Conservation (phyloP, 305 asterid species). For the Ruellia speciosa region DNA sequence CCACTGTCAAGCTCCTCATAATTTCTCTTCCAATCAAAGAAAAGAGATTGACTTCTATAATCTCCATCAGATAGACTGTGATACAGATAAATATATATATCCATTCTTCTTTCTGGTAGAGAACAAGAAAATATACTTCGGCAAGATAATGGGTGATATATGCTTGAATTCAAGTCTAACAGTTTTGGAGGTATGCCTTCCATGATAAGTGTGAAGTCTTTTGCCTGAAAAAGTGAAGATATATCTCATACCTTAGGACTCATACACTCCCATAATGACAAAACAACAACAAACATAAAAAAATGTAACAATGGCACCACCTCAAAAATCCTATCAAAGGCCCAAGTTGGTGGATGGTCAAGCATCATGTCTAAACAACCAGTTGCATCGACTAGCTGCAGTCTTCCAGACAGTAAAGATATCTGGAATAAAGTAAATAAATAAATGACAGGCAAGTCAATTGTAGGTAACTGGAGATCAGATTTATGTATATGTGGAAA, state of each 20-base stretch:
- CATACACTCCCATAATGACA: slow-evolving; percentile 1
- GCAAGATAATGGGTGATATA: slow-evolving; percentile 51
- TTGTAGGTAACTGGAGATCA: slow-evolving; percentile 3
- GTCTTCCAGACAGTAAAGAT: slow-evolving; percentile 67
- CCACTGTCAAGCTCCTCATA: slow-evolving; percentile 47
- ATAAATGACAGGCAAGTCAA: slow-evolving; percentile 13
- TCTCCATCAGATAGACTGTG: slow-evolving; percentile 32
- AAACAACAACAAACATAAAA: slow-evolving; percentile 13
- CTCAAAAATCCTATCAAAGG: slow-evolving; percentile 52
- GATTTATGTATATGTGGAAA: slow-evolving; percentile 11
- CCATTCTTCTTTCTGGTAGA: slow-evolving; percentile 30
- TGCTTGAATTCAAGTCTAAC: slow-evolving; percentile 32
- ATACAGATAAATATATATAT: slow-evolving; percentile 39
- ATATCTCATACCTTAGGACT: slow-evolving; percentile 9
- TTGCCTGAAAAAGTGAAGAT: slow-evolving; percentile 40
- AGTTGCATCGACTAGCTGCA: slow-evolving; percentile 86
- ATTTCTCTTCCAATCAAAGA: slow-evolving; percentile 29
- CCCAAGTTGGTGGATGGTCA: slow-evolving; percentile 50
- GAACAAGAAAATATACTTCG: slow-evolving; percentile 47
- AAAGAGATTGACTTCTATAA: slow-evolving; percentile 31
- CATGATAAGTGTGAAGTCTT: slow-evolving; percentile 42
- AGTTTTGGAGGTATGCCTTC: slow-evolving; percentile 50
- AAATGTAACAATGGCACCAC: slow-evolving; percentile 31
- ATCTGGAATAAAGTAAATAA: slow-evolving; percentile 38
- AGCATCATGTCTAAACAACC: slow-evolving; percentile 63